Evolutionary conservation across 805 yeast species (phyloP).

Genomic region (Yarrowia alimentaria): DNA sequence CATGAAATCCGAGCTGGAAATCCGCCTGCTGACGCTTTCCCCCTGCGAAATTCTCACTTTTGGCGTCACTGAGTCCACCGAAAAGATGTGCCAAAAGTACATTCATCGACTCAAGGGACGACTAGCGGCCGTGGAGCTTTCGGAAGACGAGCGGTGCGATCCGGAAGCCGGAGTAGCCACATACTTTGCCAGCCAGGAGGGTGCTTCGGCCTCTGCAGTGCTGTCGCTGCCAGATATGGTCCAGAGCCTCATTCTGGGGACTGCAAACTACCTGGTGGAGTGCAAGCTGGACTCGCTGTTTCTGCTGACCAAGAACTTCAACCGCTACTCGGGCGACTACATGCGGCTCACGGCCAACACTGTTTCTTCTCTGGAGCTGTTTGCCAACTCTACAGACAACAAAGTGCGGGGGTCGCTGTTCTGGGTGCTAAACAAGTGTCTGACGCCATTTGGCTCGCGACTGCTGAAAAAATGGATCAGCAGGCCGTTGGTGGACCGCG

Average conservation of each 20-base stretch:
- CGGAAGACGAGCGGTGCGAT: constrained; percentile 7
- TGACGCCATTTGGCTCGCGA: constrained; percentile 70
- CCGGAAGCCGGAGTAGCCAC: constrained; percentile 2
- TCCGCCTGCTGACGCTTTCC: constrained; percentile 66
- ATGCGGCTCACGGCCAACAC: constrained; percentile 66
- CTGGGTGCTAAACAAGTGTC: constrained; percentile 79
- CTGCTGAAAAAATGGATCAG: too few species aligned
- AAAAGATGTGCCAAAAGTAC: constrained; percentile 30
- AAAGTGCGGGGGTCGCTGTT: constrained; percentile 65
- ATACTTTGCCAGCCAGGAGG: not conserved
- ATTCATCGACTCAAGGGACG: constrained; percentile 13
- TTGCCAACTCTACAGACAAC: constrained; percentile 58
- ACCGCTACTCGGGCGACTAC: constrained; percentile 49
- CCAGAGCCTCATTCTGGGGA: constrained; percentile 46
- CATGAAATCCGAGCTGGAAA: constrained; percentile 62
- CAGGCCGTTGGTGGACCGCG: too few species aligned
- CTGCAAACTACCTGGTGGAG: constrained; percentile 57
- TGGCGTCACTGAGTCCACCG: constrained; percentile 43
- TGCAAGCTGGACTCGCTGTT: constrained; percentile 62
- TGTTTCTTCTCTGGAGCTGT: constrained; percentile 70
- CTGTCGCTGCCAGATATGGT: constrained; percentile 33
- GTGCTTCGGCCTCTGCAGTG: constrained; percentile 14
- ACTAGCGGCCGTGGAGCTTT: constrained; percentile 9
- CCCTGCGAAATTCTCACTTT: constrained; percentile 71
- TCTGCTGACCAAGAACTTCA: constrained; percentile 50